Evolutionary conservation across 2,329 filamentous ascomycete species (phyloP), one percentile per base, ranked within the genome.

Genomic region (Pezicula neosporulosa): DNA sequence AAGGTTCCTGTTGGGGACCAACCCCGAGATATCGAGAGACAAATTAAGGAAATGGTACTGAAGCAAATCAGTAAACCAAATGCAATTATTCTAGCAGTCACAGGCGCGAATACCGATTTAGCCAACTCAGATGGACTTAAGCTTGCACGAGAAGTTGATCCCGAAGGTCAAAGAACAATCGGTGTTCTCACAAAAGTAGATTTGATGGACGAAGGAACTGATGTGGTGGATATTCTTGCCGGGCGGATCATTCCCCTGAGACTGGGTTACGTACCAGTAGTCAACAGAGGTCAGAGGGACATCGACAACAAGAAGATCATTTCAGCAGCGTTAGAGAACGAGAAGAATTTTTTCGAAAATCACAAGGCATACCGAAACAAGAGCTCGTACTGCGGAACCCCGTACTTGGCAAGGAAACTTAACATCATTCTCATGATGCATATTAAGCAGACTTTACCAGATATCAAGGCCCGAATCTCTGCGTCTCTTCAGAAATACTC

Each of bases 381-480:
- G 84, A 92, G 90, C 68, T 89, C 92, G 6, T 99, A 99, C 79
- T 99, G 94, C 72, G 94, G 94, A 70, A 99, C 94, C 3, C 94
- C 94, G 4, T 99, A 99, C 68, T 78, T 99, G 54, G 94, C 94
- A 4, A 86, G 93, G 61, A 99, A 99, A 75, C 83, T 99, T 54
- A 99, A 99, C 73, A 79, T 99, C 65, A 97, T 99, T 67, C 81
- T 99, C 62, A 97, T 99, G 93, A 99, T 99, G 94, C 94, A 99
- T 77, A 99, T 99, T 78, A 99, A 99, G 75, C 93, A 99, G 76
- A 99, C 94, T 1, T 82, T 99, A 13, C 94, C 94, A 38, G 94
- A 99, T 68, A 99, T 99, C 78, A 99, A 99, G 76, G 90, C 89
- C 13, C 88, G 95, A 57, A 99, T 99, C 63, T 83, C 89, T n/a